Evolutionary conservation across 2,329 filamentous ascomycete genomes (phyloP).

Genomic region (Clonostachys rosea): DNA sequence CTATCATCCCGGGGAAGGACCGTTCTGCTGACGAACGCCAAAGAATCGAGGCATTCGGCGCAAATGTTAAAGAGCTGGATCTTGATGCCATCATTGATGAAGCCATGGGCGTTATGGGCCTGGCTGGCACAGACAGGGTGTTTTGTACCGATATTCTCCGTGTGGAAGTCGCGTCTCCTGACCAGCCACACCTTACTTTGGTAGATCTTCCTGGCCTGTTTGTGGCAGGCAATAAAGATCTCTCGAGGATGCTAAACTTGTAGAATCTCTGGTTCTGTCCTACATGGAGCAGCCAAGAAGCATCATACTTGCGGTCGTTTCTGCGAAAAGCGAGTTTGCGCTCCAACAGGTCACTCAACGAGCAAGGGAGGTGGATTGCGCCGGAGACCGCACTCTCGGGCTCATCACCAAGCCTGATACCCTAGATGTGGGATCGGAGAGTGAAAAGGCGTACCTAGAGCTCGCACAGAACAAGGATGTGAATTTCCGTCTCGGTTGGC

Average conservation of each 20-base stretch:
- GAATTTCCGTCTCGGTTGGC: slow-evolving; percentile 45
- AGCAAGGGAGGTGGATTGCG: slow-evolving; percentile 18
- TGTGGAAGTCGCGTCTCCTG: slow-evolving; percentile 41
- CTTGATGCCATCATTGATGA: slow-evolving; percentile 27
- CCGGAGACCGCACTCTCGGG: slow-evolving; percentile 40
- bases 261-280: slow-evolving; percentile 38
- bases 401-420: slow-evolving; percentile 55
- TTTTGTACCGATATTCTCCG: slow-evolving; percentile 42
- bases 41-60: slow-evolving; percentile 15
- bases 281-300: slow-evolving; percentile 54
- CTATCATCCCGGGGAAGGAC: slow-evolving; percentile 19
- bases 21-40: slow-evolving; percentile 15
- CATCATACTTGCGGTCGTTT: slow-evolving; percentile 56
- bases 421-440: slow-evolving; percentile 21
- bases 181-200: slow-evolving; percentile 47
- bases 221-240: slow-evolving; percentile 38
- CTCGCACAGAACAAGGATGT: slow-evolving; percentile 41
- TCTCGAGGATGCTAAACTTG: slow-evolving; percentile 32
- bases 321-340: slow-evolving; percentile 50
- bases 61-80: slow-evolving; percentile 10
- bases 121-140: slow-evolving; percentile 22
- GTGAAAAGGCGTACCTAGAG: slow-evolving; percentile 29
- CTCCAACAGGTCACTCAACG: slow-evolving; percentile 52
- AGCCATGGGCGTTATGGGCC: slow-evolving; percentile 43
- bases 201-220: slow-evolving; percentile 57